phyloP scores from a whole-genome alignment of 2,329 filamentous ascomycete species.

The Fusarium cyanostomum region DNA sequence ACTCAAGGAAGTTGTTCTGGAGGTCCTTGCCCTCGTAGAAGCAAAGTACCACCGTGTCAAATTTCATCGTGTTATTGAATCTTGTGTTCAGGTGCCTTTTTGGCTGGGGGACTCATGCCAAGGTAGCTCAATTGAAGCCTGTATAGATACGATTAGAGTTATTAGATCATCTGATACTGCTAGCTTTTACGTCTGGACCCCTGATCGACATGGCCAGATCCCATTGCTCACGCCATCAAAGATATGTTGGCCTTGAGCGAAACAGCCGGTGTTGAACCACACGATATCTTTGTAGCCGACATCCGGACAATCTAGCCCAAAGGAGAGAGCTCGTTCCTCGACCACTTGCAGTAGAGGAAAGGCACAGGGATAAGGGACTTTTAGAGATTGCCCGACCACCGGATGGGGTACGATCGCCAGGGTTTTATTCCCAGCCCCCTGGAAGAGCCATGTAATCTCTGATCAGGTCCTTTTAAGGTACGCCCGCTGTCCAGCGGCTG shows the following conservation, averaged over 20 bases:
- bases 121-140: background rate
- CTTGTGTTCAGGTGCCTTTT: too few relatives aligned
- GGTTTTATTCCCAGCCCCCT: background rate
- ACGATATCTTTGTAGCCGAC: background rate
- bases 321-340: background rate
- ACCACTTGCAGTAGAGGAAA: constrained; percentile 1
- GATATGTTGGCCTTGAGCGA: background rate
- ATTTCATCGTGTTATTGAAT: too few relatives aligned
- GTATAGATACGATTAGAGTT: constrained; percentile 13
- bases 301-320: background rate
- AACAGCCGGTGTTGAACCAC: background rate
- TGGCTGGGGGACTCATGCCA: background rate
- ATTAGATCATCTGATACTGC: constrained; percentile 27
- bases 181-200: background rate
- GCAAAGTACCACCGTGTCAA: background rate
- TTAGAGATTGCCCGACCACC: background rate
- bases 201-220: constrained; percentile 1
- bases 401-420: background rate
- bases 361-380: background rate
- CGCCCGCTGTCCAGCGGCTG: background rate
- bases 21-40: too few relatives aligned
- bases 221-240: constrained; percentile 3
- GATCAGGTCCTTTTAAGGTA: background rate
- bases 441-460: background rate
- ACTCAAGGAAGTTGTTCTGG: too few relatives aligned